Conservation (phyloP, 306 rosid genomes). For the Fagus crenata region DNA sequence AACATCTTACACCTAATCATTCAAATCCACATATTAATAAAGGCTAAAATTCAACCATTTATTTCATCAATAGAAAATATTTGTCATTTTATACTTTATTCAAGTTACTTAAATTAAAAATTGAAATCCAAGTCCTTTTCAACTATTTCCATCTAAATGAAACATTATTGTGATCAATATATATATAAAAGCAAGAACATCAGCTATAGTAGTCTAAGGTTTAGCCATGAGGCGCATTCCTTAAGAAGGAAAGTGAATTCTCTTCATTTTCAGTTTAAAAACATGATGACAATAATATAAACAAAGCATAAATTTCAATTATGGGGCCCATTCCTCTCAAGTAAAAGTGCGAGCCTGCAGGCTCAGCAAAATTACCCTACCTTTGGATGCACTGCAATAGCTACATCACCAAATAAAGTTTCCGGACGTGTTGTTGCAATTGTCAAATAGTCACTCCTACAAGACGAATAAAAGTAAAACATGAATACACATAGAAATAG, state of each 20-base stretch:
- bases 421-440: conserved; percentile 96
- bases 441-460: conserved; percentile 77
- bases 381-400: conserved; percentile 87
- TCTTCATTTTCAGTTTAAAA: neutral
- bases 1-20: too few relatives aligned
- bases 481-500: conserved; percentile 13
- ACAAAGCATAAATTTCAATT: neutral
- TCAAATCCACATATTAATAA: too few relatives aligned
- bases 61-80: too few relatives aligned
- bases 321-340: neutral
- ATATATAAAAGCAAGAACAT: too few relatives aligned
- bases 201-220: too few relatives aligned
- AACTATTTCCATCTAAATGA: too few relatives aligned
- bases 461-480: conserved; percentile 25
- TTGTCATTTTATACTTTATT: too few relatives aligned
- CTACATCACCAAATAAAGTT: conserved; percentile 97
- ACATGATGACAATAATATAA: neutral
- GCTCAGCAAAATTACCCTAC: conserved; percentile 42
- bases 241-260: neutral
- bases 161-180: too few relatives aligned
- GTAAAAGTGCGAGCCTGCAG: neutral
- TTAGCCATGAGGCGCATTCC: too few relatives aligned
- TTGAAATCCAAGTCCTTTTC: too few relatives aligned
- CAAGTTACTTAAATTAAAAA: too few relatives aligned
- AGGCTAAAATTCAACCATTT: too few relatives aligned